Conservation (phyloP, 495 filamentous ascomycete genomes). For the Aspergillus conjunctus region DNA sequence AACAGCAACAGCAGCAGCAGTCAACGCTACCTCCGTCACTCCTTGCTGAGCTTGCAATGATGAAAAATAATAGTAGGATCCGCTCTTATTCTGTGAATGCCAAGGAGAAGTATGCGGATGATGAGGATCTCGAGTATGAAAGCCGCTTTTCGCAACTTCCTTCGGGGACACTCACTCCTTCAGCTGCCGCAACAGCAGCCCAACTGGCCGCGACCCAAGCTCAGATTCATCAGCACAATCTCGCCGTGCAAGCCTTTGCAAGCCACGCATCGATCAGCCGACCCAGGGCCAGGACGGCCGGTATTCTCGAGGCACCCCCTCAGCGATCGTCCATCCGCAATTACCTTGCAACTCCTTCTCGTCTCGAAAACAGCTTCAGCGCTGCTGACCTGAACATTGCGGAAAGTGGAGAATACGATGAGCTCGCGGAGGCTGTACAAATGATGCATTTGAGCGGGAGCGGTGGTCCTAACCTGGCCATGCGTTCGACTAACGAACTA, state of each 20-base stretch:
- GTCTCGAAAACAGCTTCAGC: slow-evolving; percentile 81
- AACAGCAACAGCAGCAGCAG: slow-evolving; percentile 58
- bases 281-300: slow-evolving; percentile 85
- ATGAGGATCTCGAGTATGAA: slow-evolving; percentile 83
- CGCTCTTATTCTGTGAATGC: slow-evolving; percentile 98
- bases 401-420: slow-evolving; percentile 74
- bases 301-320: slow-evolving; percentile 83
- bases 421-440: slow-evolving; percentile 73
- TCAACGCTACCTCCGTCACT: slow-evolving; percentile 66
- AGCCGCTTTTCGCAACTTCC: slow-evolving; percentile 58
- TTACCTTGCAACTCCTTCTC: slow-evolving; percentile 76
- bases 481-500: slow-evolving; percentile 41
- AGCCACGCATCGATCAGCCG: slow-evolving; percentile 78
- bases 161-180: slow-evolving; percentile 70
- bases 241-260: slow-evolving; percentile 89
- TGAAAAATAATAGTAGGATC: slow-evolving; percentile 81
- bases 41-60: slow-evolving; percentile 75
- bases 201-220: slow-evolving; percentile 81
- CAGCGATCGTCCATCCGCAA: slow-evolving; percentile 69
- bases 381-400: slow-evolving; percentile 73
- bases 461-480: slow-evolving; percentile 59
- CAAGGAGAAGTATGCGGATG: slow-evolving; percentile 94
- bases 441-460: slow-evolving; percentile 70
- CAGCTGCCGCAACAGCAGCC: slow-evolving; percentile 68
- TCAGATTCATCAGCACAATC: slow-evolving; percentile 89